These are phyloP conservation scores for Triticum dicoccoides DNA, from an alignment of 176 grass and related monocot species.

Conservation along the genomic window DNA sequence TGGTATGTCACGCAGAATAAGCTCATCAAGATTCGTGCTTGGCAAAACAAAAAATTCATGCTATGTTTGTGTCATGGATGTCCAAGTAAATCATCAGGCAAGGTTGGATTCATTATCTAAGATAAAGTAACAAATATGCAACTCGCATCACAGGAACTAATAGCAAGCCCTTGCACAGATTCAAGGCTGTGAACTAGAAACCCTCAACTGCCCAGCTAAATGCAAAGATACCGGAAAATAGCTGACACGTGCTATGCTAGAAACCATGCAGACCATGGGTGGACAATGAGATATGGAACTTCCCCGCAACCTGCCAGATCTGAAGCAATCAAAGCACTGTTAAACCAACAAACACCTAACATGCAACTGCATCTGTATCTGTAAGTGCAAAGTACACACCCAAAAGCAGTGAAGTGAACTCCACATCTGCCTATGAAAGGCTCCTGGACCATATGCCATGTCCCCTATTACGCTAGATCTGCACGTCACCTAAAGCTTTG, in stretches of 20 bases:
- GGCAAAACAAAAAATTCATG: background rate
- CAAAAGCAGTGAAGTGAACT: slow-evolving; percentile 10
- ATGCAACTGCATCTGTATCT: slow-evolving; percentile 23
- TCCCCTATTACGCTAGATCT: background rate
- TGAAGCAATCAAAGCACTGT: slow-evolving; percentile 17
- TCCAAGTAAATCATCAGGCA: background rate
- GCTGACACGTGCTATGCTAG: slow-evolving; percentile 1
- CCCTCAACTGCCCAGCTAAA: background rate
- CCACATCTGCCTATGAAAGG: background rate
- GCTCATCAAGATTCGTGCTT: background rate
- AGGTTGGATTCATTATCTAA: background rate
- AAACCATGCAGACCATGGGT: slow-evolving; percentile 5
- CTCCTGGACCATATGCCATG: background rate
- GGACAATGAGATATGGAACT: slow-evolving; percentile 2
- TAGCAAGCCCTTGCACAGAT: background rate
- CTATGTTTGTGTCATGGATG: background rate
- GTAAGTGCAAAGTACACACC: slow-evolving; percentile 6
- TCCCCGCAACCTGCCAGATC: background rate
- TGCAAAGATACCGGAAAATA: background rate
- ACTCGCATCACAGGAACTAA: background rate
- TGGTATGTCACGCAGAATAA: background rate
- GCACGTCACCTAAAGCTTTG: background rate
- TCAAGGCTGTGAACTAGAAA: background rate
- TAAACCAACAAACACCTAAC: background rate
- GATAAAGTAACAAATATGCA: background rate